phyloP scores from a whole-genome alignment of 2,329 filamentous ascomycete genomes.

The Blastomyces parvus region DNA sequence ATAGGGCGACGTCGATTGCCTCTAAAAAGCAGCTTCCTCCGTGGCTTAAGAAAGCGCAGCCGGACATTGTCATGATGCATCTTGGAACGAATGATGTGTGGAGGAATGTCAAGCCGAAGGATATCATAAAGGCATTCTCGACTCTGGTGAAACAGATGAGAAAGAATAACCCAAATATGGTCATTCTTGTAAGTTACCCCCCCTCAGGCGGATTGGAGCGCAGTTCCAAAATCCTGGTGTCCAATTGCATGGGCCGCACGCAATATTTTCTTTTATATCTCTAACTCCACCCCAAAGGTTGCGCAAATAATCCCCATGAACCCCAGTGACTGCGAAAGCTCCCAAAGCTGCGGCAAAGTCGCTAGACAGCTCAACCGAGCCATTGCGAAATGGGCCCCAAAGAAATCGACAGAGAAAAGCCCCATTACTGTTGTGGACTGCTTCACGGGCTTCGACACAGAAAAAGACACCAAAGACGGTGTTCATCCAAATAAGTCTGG shows the following conservation, averaged over 20 bases:
- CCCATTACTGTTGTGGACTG: conserved; percentile 15
- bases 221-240: neutral
- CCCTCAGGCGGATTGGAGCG: neutral
- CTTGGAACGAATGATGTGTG: conserved; percentile 39
- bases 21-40: conserved; percentile 29
- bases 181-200: conserved; percentile 28
- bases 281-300: conserved; percentile 12
- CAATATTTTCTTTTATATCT: neutral
- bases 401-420: conserved; percentile 15
- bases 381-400: conserved; percentile 28
- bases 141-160: conserved; percentile 37
- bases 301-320: conserved; percentile 29
- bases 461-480: conserved; percentile 3
- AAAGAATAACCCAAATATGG: conserved; percentile 31
- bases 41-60: conserved; percentile 33
- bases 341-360: conserved; percentile 21
- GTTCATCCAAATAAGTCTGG: conserved; percentile 5
- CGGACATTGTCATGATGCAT: conserved; percentile 41
- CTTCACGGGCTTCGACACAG: conserved; percentile 6
- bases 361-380: conserved; percentile 30
- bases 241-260: neutral
- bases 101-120: conserved; percentile 25
- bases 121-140: conserved; percentile 31
- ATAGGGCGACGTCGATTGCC: conserved; percentile 33
- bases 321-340: conserved; percentile 22